Percentiles rank a stretch among this genome's conserved stretches.
phyloP scores from a whole-genome alignment of 1,284 basidiomycete genomes.

The Tetrapyrgos nigripes region DNA sequence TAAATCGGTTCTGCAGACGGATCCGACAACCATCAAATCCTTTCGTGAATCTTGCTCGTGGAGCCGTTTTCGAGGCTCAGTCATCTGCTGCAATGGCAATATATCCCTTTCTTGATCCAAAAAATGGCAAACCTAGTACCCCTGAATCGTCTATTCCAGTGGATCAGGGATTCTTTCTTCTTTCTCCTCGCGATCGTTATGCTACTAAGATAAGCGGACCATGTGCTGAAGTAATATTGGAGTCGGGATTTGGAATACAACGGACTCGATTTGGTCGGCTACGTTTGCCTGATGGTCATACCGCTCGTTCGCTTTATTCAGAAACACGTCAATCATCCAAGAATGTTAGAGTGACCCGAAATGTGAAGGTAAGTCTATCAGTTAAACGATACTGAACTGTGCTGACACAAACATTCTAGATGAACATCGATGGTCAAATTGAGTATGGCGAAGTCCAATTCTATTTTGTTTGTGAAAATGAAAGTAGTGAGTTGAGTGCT shows the following conservation, averaged over 20 bases:
- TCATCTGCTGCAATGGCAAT: slow-evolving; percentile 24
- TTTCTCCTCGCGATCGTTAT: neutral
- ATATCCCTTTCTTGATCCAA: slow-evolving; percentile 19
- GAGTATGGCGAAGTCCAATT: slow-evolving; percentile 31
- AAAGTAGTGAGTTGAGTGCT: neutral
- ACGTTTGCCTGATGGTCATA: slow-evolving; percentile 34
- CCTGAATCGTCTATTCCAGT: slow-evolving; percentile 4
- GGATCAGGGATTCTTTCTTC: slow-evolving; percentile 14
- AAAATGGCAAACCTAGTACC: neutral
- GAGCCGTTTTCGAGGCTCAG: slow-evolving; percentile 17
- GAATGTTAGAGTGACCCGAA: slow-evolving; percentile 24
- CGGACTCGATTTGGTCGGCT: slow-evolving; percentile 31
- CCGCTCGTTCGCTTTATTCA: slow-evolving; percentile 30
- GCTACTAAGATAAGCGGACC: neutral
- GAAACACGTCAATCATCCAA: slow-evolving; percentile 17
- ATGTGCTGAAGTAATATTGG: neutral
- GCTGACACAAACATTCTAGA: neutral
- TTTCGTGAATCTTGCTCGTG: slow-evolving; percentile 26
- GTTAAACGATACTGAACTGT: neutral
- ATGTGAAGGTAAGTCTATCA: slow-evolving; percentile 29
- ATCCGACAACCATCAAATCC: slow-evolving; percentile 28
- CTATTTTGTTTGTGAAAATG: slow-evolving; percentile 22
- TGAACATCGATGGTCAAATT: slow-evolving; percentile 6
- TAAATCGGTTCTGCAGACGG: slow-evolving; percentile 29
- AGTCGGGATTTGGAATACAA: neutral